phyloP scores from a whole-genome alignment of 1,284 basidiomycete species.

The Stereum hirsutum region DNA sequence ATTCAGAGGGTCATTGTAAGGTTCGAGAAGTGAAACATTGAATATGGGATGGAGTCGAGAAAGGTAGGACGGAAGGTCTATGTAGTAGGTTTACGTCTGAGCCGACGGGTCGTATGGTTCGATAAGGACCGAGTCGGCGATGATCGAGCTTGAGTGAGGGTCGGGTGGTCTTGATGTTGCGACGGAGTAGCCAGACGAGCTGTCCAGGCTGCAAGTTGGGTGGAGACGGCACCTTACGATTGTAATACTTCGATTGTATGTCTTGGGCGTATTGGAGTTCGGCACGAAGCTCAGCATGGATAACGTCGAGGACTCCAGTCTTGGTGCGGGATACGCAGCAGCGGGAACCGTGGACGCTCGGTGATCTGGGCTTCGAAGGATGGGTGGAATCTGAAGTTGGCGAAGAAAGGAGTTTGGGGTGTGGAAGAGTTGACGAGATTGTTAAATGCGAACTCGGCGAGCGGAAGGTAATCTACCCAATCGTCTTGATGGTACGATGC shows the following conservation, averaged over 20 bases:
- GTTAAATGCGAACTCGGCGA: constrained; percentile 38
- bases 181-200: constrained; percentile 23
- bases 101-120: constrained; percentile 15
- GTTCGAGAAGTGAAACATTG: constrained; percentile 29
- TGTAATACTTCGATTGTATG: constrained; percentile 16
- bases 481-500: constrained; percentile 33
- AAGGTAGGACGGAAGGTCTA: constrained; percentile 21
- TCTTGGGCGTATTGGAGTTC: constrained; percentile 20
- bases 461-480: constrained; percentile 30
- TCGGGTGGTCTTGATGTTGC: constrained; percentile 26
- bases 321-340: constrained; percentile 13
- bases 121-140: constrained; percentile 27
- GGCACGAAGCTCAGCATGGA: constrained; percentile 18
- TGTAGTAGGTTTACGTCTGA: constrained; percentile 19
- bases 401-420: constrained; percentile 29
- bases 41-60: constrained; percentile 28
- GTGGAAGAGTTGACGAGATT: constrained; percentile 27
- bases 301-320: constrained; percentile 13
- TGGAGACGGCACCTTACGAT: constrained; percentile 14
- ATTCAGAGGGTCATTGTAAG: constrained; percentile 18
- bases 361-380: constrained; percentile 17
- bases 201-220: constrained; percentile 23
- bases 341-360: constrained; percentile 14
- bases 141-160: constrained; percentile 30
- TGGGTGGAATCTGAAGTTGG: constrained; percentile 26